Evolutionary conservation across 75 land plant species (phyloP), one percentile per base, ranked within the genome.

Genomic region (Cryptomeria japonica): DNA sequence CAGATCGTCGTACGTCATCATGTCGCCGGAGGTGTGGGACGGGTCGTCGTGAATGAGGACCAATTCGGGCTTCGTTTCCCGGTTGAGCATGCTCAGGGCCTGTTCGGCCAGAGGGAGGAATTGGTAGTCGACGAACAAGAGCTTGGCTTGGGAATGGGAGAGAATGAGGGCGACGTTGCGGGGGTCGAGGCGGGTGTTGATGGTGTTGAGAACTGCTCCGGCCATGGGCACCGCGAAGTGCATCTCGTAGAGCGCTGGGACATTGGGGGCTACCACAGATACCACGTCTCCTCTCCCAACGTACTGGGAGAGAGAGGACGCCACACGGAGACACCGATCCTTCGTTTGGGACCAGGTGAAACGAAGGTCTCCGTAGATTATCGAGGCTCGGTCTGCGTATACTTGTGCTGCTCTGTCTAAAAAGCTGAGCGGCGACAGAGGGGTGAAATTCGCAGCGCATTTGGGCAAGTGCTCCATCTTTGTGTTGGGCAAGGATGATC

Each of bases 221-320:
- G 93, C 90, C 93, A 92, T 92, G 22, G 93, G 93, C 36, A 92
- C 86, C 3, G 89, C 93, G 72, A 92, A 92, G 53, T 92, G 93
- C 80, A 89, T 68, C 70, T 92, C 93, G 84, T 91, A 92, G 18
- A 85, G 61, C 28, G 93, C 93, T 2, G 93, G 93, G 14, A 86
- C 61, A 39, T 92, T 92, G 18, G 93, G 93, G 10, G 93, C 93
- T 8, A 92, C 25, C 41, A 92, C 90, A 9, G 93, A 88, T 1
- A 92, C 93, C 39, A 88, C 88, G 86, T 86, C 42, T 41, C 85
- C 38, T 88, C 85, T 44, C 22, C 73, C 31, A 85, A 89, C 34
- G 56, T 49, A 84, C 22, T 61, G 44, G 44, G 32, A 19, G 34
- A 92, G 64, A 9, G 82, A 51, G 79, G 87, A 90, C 1, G 93